phyloP scores from a whole-genome alignment of 805 yeast species.

The Cephaloascus fragrans region DNA sequence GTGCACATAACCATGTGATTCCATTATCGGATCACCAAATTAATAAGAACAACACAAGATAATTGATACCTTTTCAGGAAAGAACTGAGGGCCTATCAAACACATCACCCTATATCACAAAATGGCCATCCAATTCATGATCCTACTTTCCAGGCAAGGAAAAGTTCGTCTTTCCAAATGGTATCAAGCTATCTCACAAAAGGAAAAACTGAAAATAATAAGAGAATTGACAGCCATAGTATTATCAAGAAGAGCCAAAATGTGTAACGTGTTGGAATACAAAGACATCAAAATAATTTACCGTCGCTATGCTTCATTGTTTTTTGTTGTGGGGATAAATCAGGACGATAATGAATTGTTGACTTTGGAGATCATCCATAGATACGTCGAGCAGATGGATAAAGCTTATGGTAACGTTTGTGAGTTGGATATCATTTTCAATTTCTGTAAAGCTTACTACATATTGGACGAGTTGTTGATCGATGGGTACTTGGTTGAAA shows the following conservation, averaged over 20 bases:
- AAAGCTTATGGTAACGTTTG: slow-evolving; percentile 92
- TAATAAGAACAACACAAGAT: too few relatives aligned
- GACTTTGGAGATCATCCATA: slow-evolving; percentile 78
- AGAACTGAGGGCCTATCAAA: too few relatives aligned
- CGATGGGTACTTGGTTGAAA: slow-evolving; percentile 83
- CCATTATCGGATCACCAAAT: too few relatives aligned
- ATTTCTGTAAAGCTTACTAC: slow-evolving; percentile 88
- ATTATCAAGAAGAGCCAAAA: slow-evolving; percentile 76
- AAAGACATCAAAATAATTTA: slow-evolving; percentile 80
- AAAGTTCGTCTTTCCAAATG: slow-evolving; percentile 89
- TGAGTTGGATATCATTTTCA: slow-evolving; percentile 93
- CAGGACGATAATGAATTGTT: slow-evolving; percentile 78
- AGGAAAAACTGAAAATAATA: slow-evolving; percentile 75
- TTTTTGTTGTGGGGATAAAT: slow-evolving; percentile 81
- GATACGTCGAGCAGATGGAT: slow-evolving; percentile 96
- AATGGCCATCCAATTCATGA: slow-evolving; percentile 73
- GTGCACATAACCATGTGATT: too few relatives aligned
- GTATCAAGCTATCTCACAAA: slow-evolving; percentile 78
- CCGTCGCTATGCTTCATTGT: slow-evolving; percentile 86
- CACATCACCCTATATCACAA: too few relatives aligned
- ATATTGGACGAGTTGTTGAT: slow-evolving; percentile 82
- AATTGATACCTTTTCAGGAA: too few relatives aligned
- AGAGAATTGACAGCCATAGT: slow-evolving; percentile 82
- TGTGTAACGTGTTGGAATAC: slow-evolving; percentile 92
- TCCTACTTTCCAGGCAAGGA: slow-evolving; percentile 88